Base-by-base conservation (phyloP, 2,329 filamentous ascomycete species). In the Aspergillus floridensis region DNA sequence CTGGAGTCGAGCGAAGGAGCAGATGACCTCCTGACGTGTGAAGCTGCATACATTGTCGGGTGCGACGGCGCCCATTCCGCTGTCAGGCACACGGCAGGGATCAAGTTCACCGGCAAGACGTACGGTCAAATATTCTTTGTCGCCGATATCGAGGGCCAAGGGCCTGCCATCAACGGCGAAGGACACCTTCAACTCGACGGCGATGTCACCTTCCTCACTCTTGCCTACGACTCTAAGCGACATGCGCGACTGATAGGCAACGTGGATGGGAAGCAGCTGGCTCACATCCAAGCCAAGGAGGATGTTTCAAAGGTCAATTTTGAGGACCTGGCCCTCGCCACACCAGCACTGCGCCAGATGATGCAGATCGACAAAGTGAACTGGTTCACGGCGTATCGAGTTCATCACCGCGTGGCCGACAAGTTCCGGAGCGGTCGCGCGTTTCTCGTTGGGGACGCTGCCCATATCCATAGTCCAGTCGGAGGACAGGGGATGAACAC, bases 401-500 rank as follows among this genome's bases (percentile, higher is more conserved):
- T 81, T 7, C 80, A 80, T 65, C 74, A 80, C 63, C 71, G 79
- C 6, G 73, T 77, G 31, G 75, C 76, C 2, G 71, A 71, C 7
- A 65, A 61, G 8, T 82, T 83, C 64, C 78, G 79, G 5, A 74
- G 76, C 22, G 78, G 80, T 2, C 77, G 82, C 3, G 74, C 83
- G 3, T 81, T 86, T 49, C 71, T 87, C 0, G 83, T 81, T 1
- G 84, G 84, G 14, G 84, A 87, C 58, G 82, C 84, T 5, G 82
- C 81, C 1, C 84, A 86, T 60, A 82, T 83, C 12, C 82, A 86
- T 60, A 82, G 76, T 41, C 82, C 82, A 0, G 79, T 80, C 0
- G 84, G 82, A 2, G 84, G 82, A 0, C 83, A 85, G 65, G 84
- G 84, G 1, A 82, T 86, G 80, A 86, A 86, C 65, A 81, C 81